A percentile compares a stretch with the other conserved stretches of the same genome.
These are phyloP conservation scores for Suillus cothurnatus DNA, from an alignment of 768 basidiomycete species.

Conservation along the genomic window DNA sequence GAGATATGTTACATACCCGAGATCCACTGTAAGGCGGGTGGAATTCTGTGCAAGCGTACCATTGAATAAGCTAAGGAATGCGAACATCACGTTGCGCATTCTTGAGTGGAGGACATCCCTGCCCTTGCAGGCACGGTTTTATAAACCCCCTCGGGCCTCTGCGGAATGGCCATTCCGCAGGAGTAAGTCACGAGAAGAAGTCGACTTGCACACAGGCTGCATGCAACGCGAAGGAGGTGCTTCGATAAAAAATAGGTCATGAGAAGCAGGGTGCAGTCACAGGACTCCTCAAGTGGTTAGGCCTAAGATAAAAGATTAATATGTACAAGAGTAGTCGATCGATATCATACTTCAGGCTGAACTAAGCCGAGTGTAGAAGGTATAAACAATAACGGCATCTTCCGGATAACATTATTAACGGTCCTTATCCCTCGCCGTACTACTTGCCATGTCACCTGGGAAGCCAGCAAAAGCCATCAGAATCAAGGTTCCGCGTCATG, in stretches of 20 bases:
- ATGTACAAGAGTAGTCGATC: background rate
- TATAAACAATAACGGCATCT: background rate
- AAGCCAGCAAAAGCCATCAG: slow-evolving; percentile 59
- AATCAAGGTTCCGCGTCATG: slow-evolving; percentile 72
- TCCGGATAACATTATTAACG: background rate
- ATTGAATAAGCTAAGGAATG: slow-evolving; percentile 26
- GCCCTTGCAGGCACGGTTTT: background rate
- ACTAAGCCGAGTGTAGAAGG: background rate
- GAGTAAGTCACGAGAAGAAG: background rate
- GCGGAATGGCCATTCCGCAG: background rate
- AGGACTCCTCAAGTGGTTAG: background rate
- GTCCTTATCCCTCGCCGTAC: background rate
- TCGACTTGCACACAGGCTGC: background rate
- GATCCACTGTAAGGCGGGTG: slow-evolving; percentile 43
- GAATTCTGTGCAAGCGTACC: slow-evolving; percentile 12
- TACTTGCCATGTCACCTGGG: slow-evolving; percentile 33
- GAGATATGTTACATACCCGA: slow-evolving; percentile 60
- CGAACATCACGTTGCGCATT: slow-evolving; percentile 2
- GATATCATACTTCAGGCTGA: background rate
- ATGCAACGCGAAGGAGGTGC: background rate
- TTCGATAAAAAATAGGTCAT: background rate
- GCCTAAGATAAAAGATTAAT: background rate
- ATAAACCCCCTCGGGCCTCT: too few relatives aligned
- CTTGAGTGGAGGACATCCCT: background rate
- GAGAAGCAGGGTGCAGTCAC: background rate